Percentiles rank a stretch among this genome's conserved stretches.
phyloP scores from a whole-genome alignment of 2,329 filamentous ascomycete species.

The Grosmannia penicillata region DNA sequence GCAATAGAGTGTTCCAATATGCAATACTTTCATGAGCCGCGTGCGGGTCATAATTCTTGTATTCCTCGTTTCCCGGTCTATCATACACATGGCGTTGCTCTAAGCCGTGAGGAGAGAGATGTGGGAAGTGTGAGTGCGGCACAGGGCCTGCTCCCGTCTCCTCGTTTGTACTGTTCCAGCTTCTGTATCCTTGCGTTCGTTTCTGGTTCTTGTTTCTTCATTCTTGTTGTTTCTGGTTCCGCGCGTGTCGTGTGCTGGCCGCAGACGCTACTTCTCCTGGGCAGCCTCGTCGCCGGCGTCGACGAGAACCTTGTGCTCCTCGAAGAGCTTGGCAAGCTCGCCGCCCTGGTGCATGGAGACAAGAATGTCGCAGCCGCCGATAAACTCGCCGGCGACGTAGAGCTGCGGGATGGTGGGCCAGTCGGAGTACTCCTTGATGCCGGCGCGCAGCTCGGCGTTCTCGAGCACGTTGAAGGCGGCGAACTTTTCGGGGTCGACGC shows the following conservation, averaged over 20 bases:
- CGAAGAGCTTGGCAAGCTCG: conserved; percentile 77
- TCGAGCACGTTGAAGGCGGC: conserved; percentile 97
- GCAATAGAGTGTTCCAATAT: too few species aligned
- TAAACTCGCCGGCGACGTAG: conserved; percentile 88
- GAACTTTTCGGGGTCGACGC: conserved; percentile 89
- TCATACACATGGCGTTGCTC: too few species aligned
- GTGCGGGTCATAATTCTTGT: too few species aligned
- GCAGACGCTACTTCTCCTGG: conserved; percentile 21
- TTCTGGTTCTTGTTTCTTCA: background rate
- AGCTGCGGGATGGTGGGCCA: conserved; percentile 98
- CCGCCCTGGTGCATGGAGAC: conserved; percentile 96
- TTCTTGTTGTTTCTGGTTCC: conserved; percentile 11
- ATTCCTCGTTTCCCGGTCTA: too few species aligned
- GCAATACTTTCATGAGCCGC: too few species aligned
- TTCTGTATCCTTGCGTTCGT: too few species aligned
- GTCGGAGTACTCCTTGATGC: conserved; percentile 98
- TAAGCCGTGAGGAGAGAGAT: too few species aligned
- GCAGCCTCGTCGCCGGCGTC: conserved; percentile 29
- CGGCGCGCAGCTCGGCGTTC: conserved; percentile 70
- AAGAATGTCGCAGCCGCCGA: conserved; percentile 95
- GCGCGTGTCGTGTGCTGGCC: too few species aligned
- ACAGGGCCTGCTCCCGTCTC: too few species aligned
- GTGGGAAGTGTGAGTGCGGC: too few species aligned
- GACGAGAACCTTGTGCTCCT: conserved; percentile 80
- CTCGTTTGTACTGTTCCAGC: too few species aligned